These are phyloP conservation scores for Sporothrix protearum DNA, from an alignment of 2,329 filamentous ascomycete genomes.

Conservation along the genomic window DNA sequence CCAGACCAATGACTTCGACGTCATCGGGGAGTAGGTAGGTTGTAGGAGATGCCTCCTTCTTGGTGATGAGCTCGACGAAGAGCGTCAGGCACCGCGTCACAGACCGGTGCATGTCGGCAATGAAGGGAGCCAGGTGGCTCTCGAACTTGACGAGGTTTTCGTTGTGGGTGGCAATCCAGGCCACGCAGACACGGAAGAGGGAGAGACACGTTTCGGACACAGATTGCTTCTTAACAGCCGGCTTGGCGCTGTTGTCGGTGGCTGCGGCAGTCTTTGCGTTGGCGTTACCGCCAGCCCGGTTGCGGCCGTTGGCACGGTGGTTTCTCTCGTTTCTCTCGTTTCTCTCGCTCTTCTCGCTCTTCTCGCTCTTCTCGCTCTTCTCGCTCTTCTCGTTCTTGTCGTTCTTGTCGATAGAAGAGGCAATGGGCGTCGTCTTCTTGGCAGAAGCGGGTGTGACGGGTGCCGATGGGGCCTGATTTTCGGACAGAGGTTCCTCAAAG, in stretches of 20 bases:
- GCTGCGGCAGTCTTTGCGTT: neutral
- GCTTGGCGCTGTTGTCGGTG: constrained; percentile 10
- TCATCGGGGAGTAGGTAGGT: constrained; percentile 53
- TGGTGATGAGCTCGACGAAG: constrained; percentile 47
- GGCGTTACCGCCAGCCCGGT: neutral
- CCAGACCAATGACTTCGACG: constrained; percentile 44
- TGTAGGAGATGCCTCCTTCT: constrained; percentile 40
- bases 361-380: constrained; percentile 33
- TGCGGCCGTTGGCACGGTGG: neutral
- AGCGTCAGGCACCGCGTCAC: constrained; percentile 47
- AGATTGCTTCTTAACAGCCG: constrained; percentile 23
- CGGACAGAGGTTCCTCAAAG: constrained; percentile 7
- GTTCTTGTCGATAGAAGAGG: neutral
- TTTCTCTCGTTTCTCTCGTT: constrained; percentile 23
- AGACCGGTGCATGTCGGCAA: constrained; percentile 46
- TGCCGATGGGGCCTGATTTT: neutral
- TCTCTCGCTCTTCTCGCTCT: constrained; percentile 32
- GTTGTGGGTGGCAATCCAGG: constrained; percentile 51
- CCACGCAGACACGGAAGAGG: constrained; percentile 51
- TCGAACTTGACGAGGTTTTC: constrained; percentile 46
- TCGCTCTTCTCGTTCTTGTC: constrained; percentile 33
- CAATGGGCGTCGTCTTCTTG: neutral
- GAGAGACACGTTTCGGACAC: constrained; percentile 46
- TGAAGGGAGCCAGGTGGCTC: constrained; percentile 44
- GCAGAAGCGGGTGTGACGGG: neutral